phyloP scores from a whole-genome alignment of 176 grass and related monocot genomes.

The Oryza australiensis region DNA sequence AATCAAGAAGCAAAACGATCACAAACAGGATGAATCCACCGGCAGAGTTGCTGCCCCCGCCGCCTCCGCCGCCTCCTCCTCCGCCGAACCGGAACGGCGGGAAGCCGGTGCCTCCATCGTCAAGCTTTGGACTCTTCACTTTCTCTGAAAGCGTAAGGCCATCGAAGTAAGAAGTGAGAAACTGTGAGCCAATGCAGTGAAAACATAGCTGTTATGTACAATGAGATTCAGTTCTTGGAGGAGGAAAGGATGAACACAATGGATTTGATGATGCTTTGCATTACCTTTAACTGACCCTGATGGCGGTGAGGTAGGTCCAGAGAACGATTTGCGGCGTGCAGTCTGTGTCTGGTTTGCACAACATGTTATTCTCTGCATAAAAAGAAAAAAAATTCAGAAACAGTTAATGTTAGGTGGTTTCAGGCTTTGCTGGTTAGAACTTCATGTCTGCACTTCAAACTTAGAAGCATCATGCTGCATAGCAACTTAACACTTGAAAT shows the following conservation, averaged over 20 bases:
- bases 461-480: neutral
- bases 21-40: constrained; percentile 57
- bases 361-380: constrained; percentile 49
- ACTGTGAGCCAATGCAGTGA: neutral
- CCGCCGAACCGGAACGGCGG: constrained; percentile 53
- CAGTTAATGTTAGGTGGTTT: neutral
- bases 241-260: neutral
- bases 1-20: constrained; percentile 53
- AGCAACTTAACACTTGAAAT: neutral
- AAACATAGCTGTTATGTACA: neutral
- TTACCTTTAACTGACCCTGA: constrained; percentile 63
- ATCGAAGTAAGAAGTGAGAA: neutral
- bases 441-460: neutral
- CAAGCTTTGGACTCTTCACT: constrained; percentile 45
- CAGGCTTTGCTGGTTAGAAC: neutral
- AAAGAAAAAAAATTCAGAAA: neutral
- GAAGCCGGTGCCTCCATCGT: constrained; percentile 49
- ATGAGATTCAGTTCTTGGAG: neutral
- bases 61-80: constrained; percentile 6
- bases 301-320: constrained; percentile 50
- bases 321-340: constrained; percentile 42
- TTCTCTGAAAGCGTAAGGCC: constrained; percentile 19
- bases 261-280: neutral
- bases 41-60: constrained; percentile 41
- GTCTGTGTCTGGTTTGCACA: constrained; percentile 65